Evolutionary conservation across 176 grass and related monocot genomes (phyloP), one percentile per base, ranked within the genome.

Genomic region (Neostapfia colusana): DNA sequence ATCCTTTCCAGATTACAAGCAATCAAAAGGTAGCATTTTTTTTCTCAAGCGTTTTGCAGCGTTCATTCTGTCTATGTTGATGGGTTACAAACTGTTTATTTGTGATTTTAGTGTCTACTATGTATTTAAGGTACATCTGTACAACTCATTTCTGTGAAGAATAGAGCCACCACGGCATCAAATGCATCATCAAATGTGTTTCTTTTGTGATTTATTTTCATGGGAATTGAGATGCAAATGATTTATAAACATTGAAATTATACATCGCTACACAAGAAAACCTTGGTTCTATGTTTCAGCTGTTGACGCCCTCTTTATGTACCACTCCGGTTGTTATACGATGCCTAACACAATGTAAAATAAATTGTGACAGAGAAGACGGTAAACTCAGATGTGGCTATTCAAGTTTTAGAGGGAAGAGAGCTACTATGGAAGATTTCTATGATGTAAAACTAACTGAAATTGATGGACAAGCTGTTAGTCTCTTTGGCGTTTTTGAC

Each of bases 341-440:
- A 54, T 75, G 38, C 79, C 49, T 84, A 83, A 88, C 81, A 69
- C 54, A 48, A 41, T 79, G 63, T 79, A 64, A 74, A 74, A 59
- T 10, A 10, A 54, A 48, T 78, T 78, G 78, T 90, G 74, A 84
- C 89, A 98, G 95, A 67, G 91, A 88, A 86, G 89, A 90, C 79
- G 87, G 87, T 55, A 92, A 76, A 81, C 82, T 98, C 65, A 94
- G 85, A 77, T 98, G 84, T 59, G 95, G 95, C 55, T 94, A 92
- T 81, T 87, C 90, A 24, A 99, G 95, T 79, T 99, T 94, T 85
- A 88, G 79, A 85, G 95, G 91, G 82, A 88, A 79, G 67, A 87
- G 91, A 76, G 73, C 89, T 67, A 94, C 81, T 46, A 98, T 95
- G 95, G 91, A 98, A 62, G 91, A 98, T 84, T 98, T 88, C 65